A percentile compares a stretch with the other conserved stretches of the same genome.
Evolutionary conservation across 371 early-diverging fungal genomes (phyloP).

Genomic region (Mucor irregularis): DNA sequence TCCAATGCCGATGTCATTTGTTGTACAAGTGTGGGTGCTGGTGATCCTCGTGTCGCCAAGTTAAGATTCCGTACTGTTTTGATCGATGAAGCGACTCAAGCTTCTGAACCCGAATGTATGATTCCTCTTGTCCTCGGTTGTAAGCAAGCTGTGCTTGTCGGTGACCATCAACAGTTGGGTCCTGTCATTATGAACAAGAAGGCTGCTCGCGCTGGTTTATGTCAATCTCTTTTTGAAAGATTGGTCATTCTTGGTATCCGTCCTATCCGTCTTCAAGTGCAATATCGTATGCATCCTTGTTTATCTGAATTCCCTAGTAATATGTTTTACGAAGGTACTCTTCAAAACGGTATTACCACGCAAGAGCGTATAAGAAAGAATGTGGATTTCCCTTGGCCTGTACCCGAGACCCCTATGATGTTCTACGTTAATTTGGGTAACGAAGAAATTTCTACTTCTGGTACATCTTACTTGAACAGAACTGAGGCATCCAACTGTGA

Average conservation of each 20-base stretch:
- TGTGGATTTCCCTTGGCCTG: constrained; percentile 96
- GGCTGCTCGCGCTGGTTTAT: constrained; percentile 92
- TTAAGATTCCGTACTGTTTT: constrained; percentile 92
- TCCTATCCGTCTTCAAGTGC: constrained; percentile 95
- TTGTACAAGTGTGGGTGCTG: constrained; percentile 98
- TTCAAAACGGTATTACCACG: constrained; percentile 94
- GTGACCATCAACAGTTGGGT: constrained; percentile 99
- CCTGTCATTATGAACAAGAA: constrained; percentile 98
- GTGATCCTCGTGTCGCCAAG: constrained; percentile 89
- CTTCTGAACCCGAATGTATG: constrained; percentile 97
- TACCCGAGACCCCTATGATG: constrained; percentile 92
- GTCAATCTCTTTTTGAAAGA: constrained; percentile 97
- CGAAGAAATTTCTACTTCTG: constrained; percentile 95
- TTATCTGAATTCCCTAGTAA: constrained; percentile 97
- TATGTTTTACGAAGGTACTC: constrained; percentile 98
- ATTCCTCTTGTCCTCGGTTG: constrained; percentile 96
- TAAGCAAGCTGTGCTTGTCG: constrained; percentile 96
- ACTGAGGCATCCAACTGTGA: constrained; percentile 90
- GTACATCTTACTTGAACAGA: constrained; percentile 96
- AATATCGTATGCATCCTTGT: constrained; percentile 99
- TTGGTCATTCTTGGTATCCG: constrained; percentile 89
- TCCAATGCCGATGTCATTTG: constrained; percentile 96
- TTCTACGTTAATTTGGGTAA: constrained; percentile 92
- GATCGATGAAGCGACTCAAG: constrained; percentile 98
- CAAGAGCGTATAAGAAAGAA: constrained; percentile 85